These are phyloP conservation scores for Sugiyamaella chiloensis DNA, from an alignment of 805 yeast species.

Conservation along the genomic window DNA sequence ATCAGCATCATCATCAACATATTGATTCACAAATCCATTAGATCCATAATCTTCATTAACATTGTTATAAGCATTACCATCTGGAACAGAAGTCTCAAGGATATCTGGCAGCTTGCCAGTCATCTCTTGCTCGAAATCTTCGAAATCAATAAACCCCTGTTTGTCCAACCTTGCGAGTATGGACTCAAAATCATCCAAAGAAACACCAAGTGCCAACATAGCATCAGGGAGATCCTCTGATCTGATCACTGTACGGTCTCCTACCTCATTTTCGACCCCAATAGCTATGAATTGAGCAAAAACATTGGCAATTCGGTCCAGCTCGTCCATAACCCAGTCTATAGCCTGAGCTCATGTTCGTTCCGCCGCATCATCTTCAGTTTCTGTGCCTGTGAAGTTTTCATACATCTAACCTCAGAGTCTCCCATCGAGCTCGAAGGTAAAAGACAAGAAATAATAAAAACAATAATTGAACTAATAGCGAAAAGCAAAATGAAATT, in stretches of 20 bases:
- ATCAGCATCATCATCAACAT: not conserved
- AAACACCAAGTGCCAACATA: slow-evolving; percentile 28
- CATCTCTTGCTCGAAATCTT: slow-evolving; percentile 28
- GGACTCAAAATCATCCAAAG: slow-evolving; percentile 17
- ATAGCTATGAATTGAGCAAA: slow-evolving; percentile 31
- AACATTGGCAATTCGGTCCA: slow-evolving; percentile 26
- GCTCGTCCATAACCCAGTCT: slow-evolving; percentile 1
- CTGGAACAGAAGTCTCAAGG: not conserved
- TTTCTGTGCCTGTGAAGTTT: not conserved
- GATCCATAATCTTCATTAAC: not conserved
- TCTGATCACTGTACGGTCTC: slow-evolving; percentile 27
- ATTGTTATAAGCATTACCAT: slow-evolving; percentile 9
- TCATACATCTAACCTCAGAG: not conserved
- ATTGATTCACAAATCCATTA: not conserved
- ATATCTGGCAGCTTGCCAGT: not conserved
- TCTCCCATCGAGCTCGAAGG: no score
- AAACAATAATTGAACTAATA: no score
- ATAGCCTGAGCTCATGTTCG: not conserved
- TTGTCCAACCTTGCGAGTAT: slow-evolving; percentile 25
- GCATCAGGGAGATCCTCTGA: slow-evolving; percentile 27
- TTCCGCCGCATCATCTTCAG: not conserved
- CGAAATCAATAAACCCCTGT: slow-evolving; percentile 31
- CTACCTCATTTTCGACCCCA: slow-evolving; percentile 21
- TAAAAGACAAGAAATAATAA: no score
- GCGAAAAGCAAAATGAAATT: slow-evolving; percentile 30